Percentiles rank a stretch among this genome's conserved stretches.
These are phyloP conservation scores for Pseudogymnoascus sp. DNA, from an alignment of 2,329 filamentous ascomycete species.

Conservation along the genomic window DNA sequence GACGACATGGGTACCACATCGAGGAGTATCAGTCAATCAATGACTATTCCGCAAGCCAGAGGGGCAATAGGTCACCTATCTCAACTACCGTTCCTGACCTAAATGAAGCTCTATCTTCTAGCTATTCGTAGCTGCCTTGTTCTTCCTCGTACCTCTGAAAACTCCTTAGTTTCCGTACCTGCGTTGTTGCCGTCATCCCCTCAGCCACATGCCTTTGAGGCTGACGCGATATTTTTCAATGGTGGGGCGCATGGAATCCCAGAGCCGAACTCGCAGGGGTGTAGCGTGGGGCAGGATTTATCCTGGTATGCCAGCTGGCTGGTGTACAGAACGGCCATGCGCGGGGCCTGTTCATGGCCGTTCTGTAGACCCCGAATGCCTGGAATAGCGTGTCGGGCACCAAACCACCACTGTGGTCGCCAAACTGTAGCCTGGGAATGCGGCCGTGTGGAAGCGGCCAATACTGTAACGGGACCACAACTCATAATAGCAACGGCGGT, in stretches of 20 bases:
- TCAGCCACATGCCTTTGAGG: constrained; percentile 5
- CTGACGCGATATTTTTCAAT: background rate
- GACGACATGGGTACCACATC: background rate
- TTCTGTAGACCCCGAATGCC: background rate
- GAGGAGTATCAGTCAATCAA: background rate
- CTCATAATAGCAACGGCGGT: background rate
- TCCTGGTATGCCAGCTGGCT: background rate
- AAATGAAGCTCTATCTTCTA: background rate
- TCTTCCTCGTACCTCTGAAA: background rate
- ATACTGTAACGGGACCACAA: background rate
- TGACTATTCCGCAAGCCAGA: background rate
- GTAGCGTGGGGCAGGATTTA: background rate
- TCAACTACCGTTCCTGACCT: background rate
- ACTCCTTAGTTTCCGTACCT: background rate
- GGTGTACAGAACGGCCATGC: background rate
- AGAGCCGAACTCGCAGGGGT: background rate
- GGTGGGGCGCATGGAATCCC: constrained; percentile 5
- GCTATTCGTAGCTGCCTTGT: background rate
- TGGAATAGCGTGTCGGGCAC: background rate
- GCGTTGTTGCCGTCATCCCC: background rate
- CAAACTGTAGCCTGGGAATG: background rate
- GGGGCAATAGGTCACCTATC: background rate
- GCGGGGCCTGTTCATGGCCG: background rate
- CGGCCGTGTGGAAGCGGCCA: background rate
- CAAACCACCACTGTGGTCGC: background rate